phyloP scores from a whole-genome alignment of 2,329 filamentous ascomycete species.

The Colletotrichum liaoningense region DNA sequence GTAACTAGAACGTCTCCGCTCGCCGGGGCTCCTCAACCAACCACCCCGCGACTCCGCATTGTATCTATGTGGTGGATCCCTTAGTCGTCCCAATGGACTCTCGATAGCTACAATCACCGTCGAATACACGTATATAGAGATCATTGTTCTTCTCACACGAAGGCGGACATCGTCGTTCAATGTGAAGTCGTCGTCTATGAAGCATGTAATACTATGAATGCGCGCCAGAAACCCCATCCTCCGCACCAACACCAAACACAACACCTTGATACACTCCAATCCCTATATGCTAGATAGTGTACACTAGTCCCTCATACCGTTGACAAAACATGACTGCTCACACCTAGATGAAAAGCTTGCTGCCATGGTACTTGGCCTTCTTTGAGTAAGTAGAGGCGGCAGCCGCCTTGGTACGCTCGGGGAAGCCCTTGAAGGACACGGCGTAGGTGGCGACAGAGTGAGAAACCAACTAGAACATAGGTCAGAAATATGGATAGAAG shows the following conservation, averaged over 20 bases:
- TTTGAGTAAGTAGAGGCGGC: conserved; percentile 45
- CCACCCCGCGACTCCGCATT: conserved; percentile 1
- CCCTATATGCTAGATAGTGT: neutral
- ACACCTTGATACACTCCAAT: neutral
- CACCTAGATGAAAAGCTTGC: conserved; percentile 59
- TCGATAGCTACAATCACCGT: neutral
- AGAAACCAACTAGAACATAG: conserved; percentile 66
- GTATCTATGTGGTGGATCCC: neutral
- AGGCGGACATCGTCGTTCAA: too few relatives aligned
- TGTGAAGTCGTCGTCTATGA: neutral
- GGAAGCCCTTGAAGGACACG: conserved; percentile 73
- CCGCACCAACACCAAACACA: neutral
- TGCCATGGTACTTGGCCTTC: conserved; percentile 61
- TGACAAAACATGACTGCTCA: neutral
- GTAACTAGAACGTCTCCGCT: neutral
- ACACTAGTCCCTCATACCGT: neutral
- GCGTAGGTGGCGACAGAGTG: conserved; percentile 80
- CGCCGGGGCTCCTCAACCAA: neutral
- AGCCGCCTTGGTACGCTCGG: conserved; percentile 57
- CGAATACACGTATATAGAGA: too few relatives aligned
- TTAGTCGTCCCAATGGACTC: neutral
- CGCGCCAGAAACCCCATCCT: neutral
- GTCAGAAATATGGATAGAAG: conserved; percentile 34
- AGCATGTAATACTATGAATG: neutral
- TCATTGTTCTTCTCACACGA: neutral